Evolutionary conservation across 2,329 filamentous ascomycete genomes (phyloP), one percentile per base, ranked within the genome.

Genomic region (Fusarium chuoi): DNA sequence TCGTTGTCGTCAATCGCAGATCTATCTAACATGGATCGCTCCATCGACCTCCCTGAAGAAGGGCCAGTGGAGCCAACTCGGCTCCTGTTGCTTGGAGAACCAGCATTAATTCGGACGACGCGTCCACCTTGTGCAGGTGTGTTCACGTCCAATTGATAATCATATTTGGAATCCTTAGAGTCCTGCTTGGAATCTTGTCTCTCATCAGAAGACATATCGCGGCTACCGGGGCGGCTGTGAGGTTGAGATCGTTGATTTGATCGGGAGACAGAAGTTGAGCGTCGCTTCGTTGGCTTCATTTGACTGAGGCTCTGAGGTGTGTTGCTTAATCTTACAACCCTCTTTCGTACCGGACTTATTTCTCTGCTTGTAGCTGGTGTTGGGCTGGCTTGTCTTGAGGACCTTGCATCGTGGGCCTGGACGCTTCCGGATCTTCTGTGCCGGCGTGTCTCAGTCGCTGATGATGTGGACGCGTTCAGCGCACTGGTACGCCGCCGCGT

Each of bases 321-420:
- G 64, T 85, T 85, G 79, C 88, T 90, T 24, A 91, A 81, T 20
- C 89, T 86, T 22, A 91, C 88, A 36, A 91, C 87, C 45, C 89
- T 83, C 78, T 89, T 90, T 70, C 88, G 84, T 6, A 85, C 83
- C 0, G 89, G 89, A 74, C 88, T 90, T 61, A 81, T 83, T 45
- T 89, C 87, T 51, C 84, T 82, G 58, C 85, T 87, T 56, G 81
- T 44, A 57, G 54, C 61, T 22, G 56, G 83, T 4, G 82, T 79
- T 3, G 87, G 87, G 24, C 86, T 89, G 5, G 81, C 76, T 14
- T 81, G 82, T 41, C 83, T 81, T 14, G 85, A 85, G 2, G 84
- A 81, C 51, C 79, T 82, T 48, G 71, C 68, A 24, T 83, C 83
- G 38, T 73, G 68, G 5, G 81, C 73, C 65, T 88, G 87, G 6